Evolutionary conservation across 2,329 filamentous ascomycete species (phyloP), one percentile per base, ranked within the genome.

Genomic region (Bipolaris zeicola): DNA sequence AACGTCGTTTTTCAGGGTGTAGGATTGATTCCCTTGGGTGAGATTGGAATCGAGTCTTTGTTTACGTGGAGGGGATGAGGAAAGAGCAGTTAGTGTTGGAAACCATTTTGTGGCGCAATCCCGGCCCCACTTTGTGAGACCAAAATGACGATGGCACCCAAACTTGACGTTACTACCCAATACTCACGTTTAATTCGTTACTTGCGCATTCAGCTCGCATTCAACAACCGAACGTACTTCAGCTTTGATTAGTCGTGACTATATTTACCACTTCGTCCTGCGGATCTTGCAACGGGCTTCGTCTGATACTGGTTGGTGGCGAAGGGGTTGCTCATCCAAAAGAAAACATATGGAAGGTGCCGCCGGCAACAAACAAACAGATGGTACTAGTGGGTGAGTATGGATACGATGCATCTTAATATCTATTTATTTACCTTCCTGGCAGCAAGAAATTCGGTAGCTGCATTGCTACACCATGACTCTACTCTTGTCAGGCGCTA

Each of bases 91-190:
- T 43, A 14, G n/a, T 31, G 14, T 33, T 16, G 52, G 39, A 31
- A 20, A 44, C 34, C 7, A 43, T 31, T 14, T 50, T 44, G 46
- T 50, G 46, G 52, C 52, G 24, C 46, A 50, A 39, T 31, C 13
- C 18, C 10, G 26, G 53, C 53, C 53, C 53, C 49, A 52, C 53
- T 56, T 52, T 28, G 48, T 39, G 28, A 20, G 43, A 31, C 46
- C 39, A 18, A 24, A 16, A 55, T 55, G 50, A 46, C 53, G 31
- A 54, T 37, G 36, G 24, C 34, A 20, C 24, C 34, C 11, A 42
- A 33, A 24, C 10, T 8, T 31, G 10, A 11, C 7, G 1, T 31
- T 31, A 13, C 16, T 28, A 52, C 26, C 42, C n/a, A 45, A 28
- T 16, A 3, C 26, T 45, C 8, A 31, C 26, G 7, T 20, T 18